Evolutionary conservation across 768 basidiomycete species (phyloP).

Genomic region (Crepidotus variabilis): DNA sequence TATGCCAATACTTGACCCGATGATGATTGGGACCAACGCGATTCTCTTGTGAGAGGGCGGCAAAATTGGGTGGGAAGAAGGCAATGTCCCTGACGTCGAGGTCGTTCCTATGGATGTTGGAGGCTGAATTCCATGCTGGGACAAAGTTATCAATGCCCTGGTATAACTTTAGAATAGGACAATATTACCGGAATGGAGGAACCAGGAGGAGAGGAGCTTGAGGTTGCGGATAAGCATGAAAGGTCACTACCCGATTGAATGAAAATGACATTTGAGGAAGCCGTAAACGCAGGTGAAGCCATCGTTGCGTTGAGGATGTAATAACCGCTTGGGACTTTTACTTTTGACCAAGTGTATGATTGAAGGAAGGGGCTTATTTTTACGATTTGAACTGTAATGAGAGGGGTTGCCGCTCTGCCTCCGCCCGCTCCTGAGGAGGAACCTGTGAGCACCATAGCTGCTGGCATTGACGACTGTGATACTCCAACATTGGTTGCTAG

Average conservation of each 20-base stretch:
- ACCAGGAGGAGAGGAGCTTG: conserved; percentile 5
- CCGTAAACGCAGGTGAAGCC: conserved; percentile 11
- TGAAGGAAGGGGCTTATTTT: conserved; percentile 22
- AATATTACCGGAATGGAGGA: too few species aligned
- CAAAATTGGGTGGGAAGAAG: too few species aligned
- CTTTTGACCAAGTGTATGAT: conserved; percentile 39
- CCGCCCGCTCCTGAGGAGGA: conserved; percentile 11
- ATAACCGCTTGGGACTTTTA: conserved; percentile 46
- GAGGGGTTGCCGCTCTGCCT: conserved; percentile 1
- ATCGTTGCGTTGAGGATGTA: conserved; percentile 35
- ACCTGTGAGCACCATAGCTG: too few species aligned
- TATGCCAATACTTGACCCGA: too few species aligned
- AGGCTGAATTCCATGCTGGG: too few species aligned
- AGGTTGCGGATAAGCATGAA: conserved; percentile 24
- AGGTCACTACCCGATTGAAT: conserved; percentile 26
- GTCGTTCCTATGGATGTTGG: too few species aligned
- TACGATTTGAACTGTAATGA: conserved; percentile 21
- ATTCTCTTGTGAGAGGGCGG: too few species aligned
- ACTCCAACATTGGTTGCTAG: conserved; percentile 37
- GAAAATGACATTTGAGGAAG: conserved; percentile 23
- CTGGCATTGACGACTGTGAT: conserved; percentile 16
- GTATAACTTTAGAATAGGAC: too few species aligned
- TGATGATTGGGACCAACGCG: too few species aligned
- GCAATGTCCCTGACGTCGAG: too few species aligned
- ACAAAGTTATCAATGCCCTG: too few species aligned